A percentile compares a stretch with the other conserved stretches of the same genome.
These are phyloP conservation scores for Cichorium intybus DNA, from an alignment of 140 eudicot species.

Conservation along the genomic window DNA sequence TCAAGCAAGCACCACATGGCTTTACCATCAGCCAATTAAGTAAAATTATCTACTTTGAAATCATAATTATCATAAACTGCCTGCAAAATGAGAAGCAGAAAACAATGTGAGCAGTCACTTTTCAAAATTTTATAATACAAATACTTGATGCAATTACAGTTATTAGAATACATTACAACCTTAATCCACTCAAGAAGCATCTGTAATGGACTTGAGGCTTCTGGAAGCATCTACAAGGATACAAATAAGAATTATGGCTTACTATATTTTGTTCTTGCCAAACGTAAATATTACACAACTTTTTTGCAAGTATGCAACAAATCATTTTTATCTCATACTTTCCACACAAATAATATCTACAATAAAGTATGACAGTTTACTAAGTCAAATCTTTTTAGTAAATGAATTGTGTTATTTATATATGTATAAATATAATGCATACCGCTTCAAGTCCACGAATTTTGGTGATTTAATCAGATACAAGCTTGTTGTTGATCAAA, in stretches of 20 bases:
- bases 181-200: conserved; percentile 85
- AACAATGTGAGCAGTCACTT: too few species aligned
- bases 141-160: conserved; percentile 9
- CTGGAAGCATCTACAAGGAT: conserved; percentile 38
- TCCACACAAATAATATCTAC: not conserved
- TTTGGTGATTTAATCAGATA: conserved; percentile 54
- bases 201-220: conserved; percentile 49
- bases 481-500: too few species aligned
- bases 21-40: too few species aligned
- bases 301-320: not conserved
- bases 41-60: conserved; percentile 57
- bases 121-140: too few species aligned
- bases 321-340: conserved; percentile 2
- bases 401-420: too few species aligned
- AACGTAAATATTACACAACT: too few species aligned
- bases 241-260: conserved; percentile 1
- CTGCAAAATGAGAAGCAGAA: conserved; percentile 34
- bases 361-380: not conserved
- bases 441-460: conserved; percentile 60
- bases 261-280: not conserved
- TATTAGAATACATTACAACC: conserved; percentile 37
- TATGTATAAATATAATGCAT: conserved; percentile 19
- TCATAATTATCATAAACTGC: conserved; percentile 67
- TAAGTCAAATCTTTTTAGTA: not conserved
- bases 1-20: too few species aligned